These are phyloP conservation scores for Metarhizium rileyi DNA, from an alignment of 2,329 filamentous ascomycete species.

Conservation along the genomic window DNA sequence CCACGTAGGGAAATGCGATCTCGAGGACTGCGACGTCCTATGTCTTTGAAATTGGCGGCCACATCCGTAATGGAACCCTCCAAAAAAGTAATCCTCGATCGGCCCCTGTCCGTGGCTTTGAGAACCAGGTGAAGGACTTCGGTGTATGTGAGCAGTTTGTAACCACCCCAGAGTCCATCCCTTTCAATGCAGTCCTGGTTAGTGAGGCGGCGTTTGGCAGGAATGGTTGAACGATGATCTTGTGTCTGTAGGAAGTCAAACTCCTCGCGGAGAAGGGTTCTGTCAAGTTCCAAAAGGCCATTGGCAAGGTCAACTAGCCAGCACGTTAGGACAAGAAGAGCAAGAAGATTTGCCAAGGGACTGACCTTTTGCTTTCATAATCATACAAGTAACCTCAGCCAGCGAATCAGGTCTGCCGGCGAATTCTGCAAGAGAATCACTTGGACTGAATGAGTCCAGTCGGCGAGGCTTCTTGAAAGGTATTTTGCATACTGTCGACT, in stretches of 20 bases:
- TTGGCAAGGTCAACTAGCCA: constrained; percentile 17
- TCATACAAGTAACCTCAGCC: constrained; percentile 5
- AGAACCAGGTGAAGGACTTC: constrained; percentile 17
- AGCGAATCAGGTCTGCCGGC: constrained; percentile 3
- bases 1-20: constrained; percentile 10
- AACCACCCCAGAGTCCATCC: constrained; percentile 14
- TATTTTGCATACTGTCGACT: constrained; percentile 1
- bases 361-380: constrained; percentile 22
- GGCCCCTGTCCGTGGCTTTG: constrained; percentile 12
- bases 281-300: constrained; percentile 6
- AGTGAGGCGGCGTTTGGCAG: constrained; percentile 19
- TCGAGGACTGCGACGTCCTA: background rate
- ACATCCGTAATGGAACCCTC: constrained; percentile 18
- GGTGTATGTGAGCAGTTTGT: constrained; percentile 16
- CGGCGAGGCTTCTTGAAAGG: constrained; percentile 4
- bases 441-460: background rate
- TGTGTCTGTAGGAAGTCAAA: constrained; percentile 2
- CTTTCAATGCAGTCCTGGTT: constrained; percentile 8
- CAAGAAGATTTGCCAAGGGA: background rate
- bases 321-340: background rate
- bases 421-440: background rate
- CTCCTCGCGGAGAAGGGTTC: constrained; percentile 1
- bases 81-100: constrained; percentile 14
- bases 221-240: constrained; percentile 10
- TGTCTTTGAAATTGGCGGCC: constrained; percentile 10